Evolutionary conservation across 768 basidiomycete genomes (phyloP).

Genomic region (Leccinum subgranulosum): DNA sequence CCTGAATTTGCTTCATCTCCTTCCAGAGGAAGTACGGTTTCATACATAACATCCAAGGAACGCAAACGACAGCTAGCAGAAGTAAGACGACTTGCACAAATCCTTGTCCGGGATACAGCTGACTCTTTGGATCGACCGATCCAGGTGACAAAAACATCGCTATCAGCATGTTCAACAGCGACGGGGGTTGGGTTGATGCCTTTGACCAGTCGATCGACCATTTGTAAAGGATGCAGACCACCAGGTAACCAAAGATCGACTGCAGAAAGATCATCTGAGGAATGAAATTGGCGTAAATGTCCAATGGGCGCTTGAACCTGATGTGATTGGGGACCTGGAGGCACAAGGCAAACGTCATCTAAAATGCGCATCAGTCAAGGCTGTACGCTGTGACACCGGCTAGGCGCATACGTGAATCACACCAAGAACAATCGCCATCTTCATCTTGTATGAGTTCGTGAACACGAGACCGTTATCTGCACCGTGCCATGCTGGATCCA

Average conservation of each 20-base stretch:
- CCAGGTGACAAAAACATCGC: conserved; percentile 95
- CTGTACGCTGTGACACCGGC: neutral
- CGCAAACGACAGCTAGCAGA: conserved; percentile 76
- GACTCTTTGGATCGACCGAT: conserved; percentile 58
- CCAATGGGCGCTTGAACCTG: conserved; percentile 82
- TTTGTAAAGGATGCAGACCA: conserved; percentile 93
- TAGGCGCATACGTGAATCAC: conserved; percentile 80
- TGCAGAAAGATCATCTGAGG: conserved; percentile 98
- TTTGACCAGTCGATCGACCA: conserved; percentile 92
- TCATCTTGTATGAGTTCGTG: conserved; percentile 99
- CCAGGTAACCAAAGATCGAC: conserved; percentile 96
- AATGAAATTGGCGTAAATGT: conserved; percentile 93
- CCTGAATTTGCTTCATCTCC: conserved; percentile 81
- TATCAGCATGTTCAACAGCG: conserved; percentile 93
- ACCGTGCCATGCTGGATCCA: conserved; percentile 95
- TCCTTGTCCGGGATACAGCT: conserved; percentile 87
- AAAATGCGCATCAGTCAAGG: conserved; percentile 14
- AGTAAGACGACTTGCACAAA: conserved; percentile 78
- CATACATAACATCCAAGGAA: conserved; percentile 90
- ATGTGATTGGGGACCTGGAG: conserved; percentile 95
- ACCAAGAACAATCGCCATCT: conserved; percentile 95
- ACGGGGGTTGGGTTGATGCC: conserved; percentile 70
- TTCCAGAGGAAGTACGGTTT: conserved; percentile 93
- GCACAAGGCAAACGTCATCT: conserved; percentile 99
- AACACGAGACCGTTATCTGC: conserved; percentile 90